phyloP scores from a whole-genome alignment of 768 basidiomycete genomes.

The Boletales sp. region DNA sequence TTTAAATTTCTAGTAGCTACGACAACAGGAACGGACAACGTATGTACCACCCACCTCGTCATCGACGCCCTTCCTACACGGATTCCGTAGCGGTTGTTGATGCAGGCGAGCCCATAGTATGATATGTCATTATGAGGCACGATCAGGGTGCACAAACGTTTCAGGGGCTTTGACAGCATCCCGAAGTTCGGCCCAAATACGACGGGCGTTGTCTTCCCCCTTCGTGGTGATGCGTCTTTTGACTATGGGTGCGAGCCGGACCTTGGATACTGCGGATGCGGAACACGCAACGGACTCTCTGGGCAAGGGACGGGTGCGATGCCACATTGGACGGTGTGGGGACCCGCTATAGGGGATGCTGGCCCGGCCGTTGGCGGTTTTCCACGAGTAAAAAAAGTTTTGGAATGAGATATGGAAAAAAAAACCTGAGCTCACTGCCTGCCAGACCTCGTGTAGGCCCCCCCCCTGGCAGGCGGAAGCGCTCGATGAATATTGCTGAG shows the following conservation, averaged over 20 bases:
- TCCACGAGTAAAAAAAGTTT: too few species aligned
- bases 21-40: slow-evolving; percentile 68
- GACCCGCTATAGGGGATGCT: too few species aligned
- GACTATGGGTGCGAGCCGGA: too few species aligned
- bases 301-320: too few species aligned
- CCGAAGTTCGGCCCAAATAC: slow-evolving; percentile 67
- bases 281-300: too few species aligned
- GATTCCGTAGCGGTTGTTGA: slow-evolving; percentile 83
- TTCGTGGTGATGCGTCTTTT: background rate
- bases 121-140: too few species aligned
- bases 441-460: slow-evolving; percentile 73
- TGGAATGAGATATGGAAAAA: too few species aligned
- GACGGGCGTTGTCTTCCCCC: slow-evolving; percentile 47
- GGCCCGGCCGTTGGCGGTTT: too few species aligned
- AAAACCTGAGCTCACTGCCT: too few species aligned
- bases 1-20: slow-evolving; percentile 1
- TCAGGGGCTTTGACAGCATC: slow-evolving; percentile 14
- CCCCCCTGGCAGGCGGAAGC: too few species aligned
- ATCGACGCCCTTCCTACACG: slow-evolving; percentile 66
- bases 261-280: too few species aligned
- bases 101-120: slow-evolving; percentile 62
- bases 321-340: too few species aligned
- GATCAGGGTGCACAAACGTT: background rate
- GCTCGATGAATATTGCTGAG: slow-evolving; percentile 50
- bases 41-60: slow-evolving; percentile 65